Conservation (phyloP, 345 rosid genomes). For the Microcos paniculata region DNA sequence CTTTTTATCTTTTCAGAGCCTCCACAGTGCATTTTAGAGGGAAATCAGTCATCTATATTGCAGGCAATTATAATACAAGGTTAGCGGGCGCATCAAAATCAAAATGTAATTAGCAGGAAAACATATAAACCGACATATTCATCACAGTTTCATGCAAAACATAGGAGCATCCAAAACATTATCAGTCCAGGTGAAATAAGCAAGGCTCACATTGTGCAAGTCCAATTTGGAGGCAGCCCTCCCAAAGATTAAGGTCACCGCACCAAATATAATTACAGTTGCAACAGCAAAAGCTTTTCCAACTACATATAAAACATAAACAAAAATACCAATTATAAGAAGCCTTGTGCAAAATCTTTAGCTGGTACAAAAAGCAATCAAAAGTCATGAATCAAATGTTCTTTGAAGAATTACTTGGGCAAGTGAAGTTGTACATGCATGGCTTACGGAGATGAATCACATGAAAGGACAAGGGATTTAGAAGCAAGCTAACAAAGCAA, state of each 20-base stretch:
- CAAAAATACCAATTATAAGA: neutral
- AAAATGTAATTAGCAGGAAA: neutral
- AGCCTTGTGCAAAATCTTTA: neutral
- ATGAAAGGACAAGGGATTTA: too few relatives aligned
- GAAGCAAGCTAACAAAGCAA: too few relatives aligned
- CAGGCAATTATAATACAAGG: neutral
- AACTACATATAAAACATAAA: slow-evolving; percentile 37
- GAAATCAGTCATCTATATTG: neutral
- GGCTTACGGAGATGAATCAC: too few relatives aligned
- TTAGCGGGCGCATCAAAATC: neutral
- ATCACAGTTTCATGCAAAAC: neutral
- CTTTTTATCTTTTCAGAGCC: neutral
- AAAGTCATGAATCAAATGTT: neutral
- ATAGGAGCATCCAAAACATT: neutral
- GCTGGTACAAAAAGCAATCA: neutral
- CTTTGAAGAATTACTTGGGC: too few relatives aligned
- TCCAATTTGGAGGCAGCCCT: slow-evolving; percentile 64
- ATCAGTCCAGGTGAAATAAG: neutral
- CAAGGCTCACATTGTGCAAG: slow-evolving; percentile 52
- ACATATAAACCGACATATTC: neutral
- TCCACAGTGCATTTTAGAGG: neutral
- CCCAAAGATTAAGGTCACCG: slow-evolving; percentile 55
- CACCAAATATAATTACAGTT: slow-evolving; percentile 73
- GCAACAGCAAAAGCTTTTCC: slow-evolving; percentile 87
- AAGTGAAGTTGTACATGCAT: too few relatives aligned